Conservation (phyloP, 75 land plant species). For the Selaginella tamariscina region DNA sequence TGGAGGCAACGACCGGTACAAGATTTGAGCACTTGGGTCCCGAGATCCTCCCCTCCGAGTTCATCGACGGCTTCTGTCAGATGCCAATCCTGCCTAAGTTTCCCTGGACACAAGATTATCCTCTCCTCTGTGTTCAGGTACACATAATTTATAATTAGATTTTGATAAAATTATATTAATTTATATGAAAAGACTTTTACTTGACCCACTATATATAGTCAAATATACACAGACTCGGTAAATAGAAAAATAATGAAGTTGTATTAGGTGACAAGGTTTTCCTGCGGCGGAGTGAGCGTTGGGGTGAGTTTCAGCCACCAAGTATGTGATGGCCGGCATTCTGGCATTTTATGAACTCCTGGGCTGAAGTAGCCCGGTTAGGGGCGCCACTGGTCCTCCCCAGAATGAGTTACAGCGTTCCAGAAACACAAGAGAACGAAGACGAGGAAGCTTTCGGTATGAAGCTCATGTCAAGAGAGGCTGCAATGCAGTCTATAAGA, state of each 20-base stretch:
- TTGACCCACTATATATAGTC: too few relatives aligned
- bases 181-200: too few relatives aligned
- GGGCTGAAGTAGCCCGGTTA: slow-evolving; percentile 5
- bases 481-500: too few relatives aligned
- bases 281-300: neutral
- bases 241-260: too few relatives aligned
- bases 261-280: neutral
- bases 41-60: neutral
- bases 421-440: too few relatives aligned
- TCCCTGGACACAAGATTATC: neutral
- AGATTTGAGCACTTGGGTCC: neutral
- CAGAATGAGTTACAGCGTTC: too few relatives aligned
- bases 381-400: too few relatives aligned
- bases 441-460: too few relatives aligned
- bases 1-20: neutral
- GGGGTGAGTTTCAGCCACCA: slow-evolving; percentile 7
- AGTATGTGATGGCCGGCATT: neutral
- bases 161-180: too few relatives aligned
- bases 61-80: neutral
- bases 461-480: too few relatives aligned
- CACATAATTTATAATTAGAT: neutral
- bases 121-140: slow-evolving; percentile 6
- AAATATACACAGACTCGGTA: too few relatives aligned
- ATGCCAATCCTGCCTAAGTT: neutral
- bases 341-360: slow-evolving; percentile 8